Evolutionary conservation across 768 basidiomycete species (phyloP), one percentile per base, ranked within the genome.

Genomic region (Rhizopogon vinicolor): DNA sequence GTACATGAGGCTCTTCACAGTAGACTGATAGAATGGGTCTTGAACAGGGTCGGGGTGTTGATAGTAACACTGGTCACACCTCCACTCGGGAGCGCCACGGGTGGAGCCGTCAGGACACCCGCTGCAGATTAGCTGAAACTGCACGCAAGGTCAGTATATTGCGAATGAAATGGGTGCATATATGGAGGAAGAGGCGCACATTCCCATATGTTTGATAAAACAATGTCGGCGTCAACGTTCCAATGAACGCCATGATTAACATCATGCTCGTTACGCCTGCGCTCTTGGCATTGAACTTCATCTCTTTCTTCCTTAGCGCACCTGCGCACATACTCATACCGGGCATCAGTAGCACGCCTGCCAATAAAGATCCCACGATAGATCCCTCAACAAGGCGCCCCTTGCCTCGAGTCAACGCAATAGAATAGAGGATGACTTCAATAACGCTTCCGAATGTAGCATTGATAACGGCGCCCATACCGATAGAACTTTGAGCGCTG

Each of bases 381-480:
- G 91, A 93, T 8, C 97, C 97, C 72, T 99, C 97, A 1, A 98
- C 97, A 13, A 99, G 82, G 64, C 86, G 85, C 0, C 96, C 96
- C 72, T 95, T 98, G 44, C 86, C 82, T 65, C 93, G 84, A n/a
- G 84, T 88, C 35, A 99, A 76, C 18, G 93, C 93, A 62, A 98
- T 92, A 33, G 74, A 74, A 66, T 99, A 99, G 1, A 99, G 81
- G 60, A 99, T 81, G 64, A 99, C 91, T 73, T 99, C 97, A 66
- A 99, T 93, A 68, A 98, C 85, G n/a, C 91, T 94, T 69, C 97
- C 97, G 64, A 99, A 99, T 1, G 93, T 93, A 2, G 97, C 97
- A 68, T 99, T 99, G 78, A 99, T 98, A 63, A 98, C 96, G 2
- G 97, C 97, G 60, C 97, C 97, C 93, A 98, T 97, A 6, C 97